phyloP scores from a whole-genome alignment of 148 eudicot genomes.

The Pharnaceum exiguum region DNA sequence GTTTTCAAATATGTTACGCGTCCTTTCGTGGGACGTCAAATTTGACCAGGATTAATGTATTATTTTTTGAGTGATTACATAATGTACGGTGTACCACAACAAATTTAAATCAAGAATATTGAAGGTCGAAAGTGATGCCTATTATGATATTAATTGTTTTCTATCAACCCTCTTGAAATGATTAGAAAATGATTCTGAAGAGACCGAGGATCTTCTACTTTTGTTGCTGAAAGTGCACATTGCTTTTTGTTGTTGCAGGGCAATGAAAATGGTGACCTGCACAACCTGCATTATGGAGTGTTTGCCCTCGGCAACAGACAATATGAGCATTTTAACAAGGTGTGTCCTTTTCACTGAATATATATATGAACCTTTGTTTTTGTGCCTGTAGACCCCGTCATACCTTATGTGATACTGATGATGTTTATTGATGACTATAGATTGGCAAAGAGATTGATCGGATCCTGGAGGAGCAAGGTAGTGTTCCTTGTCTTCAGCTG shows the following conservation, averaged over 20 bases:
- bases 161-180: neutral
- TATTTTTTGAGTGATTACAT: constrained; percentile 9
- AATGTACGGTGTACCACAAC: neutral
- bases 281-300: constrained; percentile 66
- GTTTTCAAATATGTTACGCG: neutral
- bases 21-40: neutral
- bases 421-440: constrained; percentile 37
- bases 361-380: neutral
- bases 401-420: too few species aligned
- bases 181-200: neutral
- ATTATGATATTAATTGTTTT: neutral
- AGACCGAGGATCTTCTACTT: neutral
- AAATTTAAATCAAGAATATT: neutral
- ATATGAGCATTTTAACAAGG: constrained; percentile 98
- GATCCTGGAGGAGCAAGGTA: constrained; percentile 65
- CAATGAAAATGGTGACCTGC: constrained; percentile 64
- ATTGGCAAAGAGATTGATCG: constrained; percentile 72
- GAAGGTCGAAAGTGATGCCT: neutral
- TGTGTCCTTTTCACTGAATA: constrained; percentile 9
- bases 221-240: neutral
- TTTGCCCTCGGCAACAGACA: constrained; percentile 93
- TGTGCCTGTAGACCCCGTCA: too few species aligned
- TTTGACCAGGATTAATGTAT: neutral
- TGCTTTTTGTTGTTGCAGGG: constrained; percentile 31
- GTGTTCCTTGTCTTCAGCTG: neutral